Percentiles rank a stretch among this genome's conserved stretches.
Conservation (phyloP, 2,329 filamentous ascomycete species). For the Sporothrix schenckii region DNA sequence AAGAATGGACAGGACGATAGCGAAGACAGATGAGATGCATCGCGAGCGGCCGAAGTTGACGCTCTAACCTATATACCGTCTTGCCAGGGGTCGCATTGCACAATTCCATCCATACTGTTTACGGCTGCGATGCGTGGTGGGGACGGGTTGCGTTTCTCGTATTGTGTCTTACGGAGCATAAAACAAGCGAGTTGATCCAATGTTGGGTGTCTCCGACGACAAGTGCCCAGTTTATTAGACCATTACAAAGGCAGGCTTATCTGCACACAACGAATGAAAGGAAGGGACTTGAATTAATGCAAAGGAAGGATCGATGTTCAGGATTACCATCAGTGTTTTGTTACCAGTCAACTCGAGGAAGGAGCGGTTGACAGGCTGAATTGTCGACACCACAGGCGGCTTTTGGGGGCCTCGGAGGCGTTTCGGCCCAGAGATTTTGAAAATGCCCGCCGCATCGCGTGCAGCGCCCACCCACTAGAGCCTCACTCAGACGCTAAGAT, state of each 20-base stretch:
- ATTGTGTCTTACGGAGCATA: neutral
- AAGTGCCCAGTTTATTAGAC: slow-evolving; percentile 13
- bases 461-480: neutral
- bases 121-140: neutral
- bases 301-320: neutral
- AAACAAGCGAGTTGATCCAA: neutral
- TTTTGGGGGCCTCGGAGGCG: neutral
- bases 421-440: neutral
- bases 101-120: neutral
- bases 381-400: too few relatives aligned
- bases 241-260: neutral
- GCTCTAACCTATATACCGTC: neutral
- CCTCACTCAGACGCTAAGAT: slow-evolving; percentile 14
- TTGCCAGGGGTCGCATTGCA: slow-evolving; percentile 15
- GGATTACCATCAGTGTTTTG: neutral
- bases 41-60: neutral
- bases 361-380: neutral
- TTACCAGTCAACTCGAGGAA: neutral
- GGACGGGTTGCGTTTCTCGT: slow-evolving; percentile 5
- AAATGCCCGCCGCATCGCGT: neutral
- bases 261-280: neutral
- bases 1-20: neutral
- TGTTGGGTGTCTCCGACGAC: neutral
- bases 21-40: neutral
- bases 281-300: neutral